Percentiles rank a stretch among this genome's conserved stretches.
Conservation (phyloP, 2,329 filamentous ascomycete species). For the Epichloe uncinata region DNA sequence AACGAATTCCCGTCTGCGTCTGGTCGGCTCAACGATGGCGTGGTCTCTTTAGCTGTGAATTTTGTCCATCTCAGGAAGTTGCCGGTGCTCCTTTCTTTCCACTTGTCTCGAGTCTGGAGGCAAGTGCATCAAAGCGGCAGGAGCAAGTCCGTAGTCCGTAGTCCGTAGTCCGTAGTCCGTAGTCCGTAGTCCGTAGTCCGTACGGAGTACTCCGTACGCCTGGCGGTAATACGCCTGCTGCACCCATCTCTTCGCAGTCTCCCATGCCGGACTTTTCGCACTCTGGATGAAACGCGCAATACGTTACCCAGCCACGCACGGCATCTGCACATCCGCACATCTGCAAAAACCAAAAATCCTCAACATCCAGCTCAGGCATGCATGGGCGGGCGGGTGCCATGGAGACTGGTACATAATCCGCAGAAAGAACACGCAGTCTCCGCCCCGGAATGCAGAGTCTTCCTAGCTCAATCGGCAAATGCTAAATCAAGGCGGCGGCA, state of each 20-base stretch:
- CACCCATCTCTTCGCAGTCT: too few species aligned
- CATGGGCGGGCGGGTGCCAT: background rate
- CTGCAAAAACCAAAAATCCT: background rate
- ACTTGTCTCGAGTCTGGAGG: background rate
- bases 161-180: background rate
- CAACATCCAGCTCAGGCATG: background rate
- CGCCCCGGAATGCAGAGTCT: background rate
- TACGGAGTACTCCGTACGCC: too few species aligned
- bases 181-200: background rate
- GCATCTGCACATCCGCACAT: constrained; percentile 1
- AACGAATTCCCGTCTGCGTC: background rate
- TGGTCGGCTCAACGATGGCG: background rate
- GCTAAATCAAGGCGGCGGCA: background rate
- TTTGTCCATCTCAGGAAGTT: background rate
- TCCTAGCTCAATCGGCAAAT: background rate
- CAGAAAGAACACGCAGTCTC: background rate
- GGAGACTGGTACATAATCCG: background rate
- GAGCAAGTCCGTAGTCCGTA: background rate
- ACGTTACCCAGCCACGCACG: background rate
- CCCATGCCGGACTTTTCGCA: too few species aligned
- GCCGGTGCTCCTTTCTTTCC: background rate
- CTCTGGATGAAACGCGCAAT: background rate
- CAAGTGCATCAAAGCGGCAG: background rate
- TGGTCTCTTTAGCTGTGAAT: background rate
- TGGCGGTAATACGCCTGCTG: too few species aligned